These are phyloP conservation scores for Alloteropsis angusta DNA, from an alignment of 202 grass and related monocot genomes.

Conservation along the genomic window DNA sequence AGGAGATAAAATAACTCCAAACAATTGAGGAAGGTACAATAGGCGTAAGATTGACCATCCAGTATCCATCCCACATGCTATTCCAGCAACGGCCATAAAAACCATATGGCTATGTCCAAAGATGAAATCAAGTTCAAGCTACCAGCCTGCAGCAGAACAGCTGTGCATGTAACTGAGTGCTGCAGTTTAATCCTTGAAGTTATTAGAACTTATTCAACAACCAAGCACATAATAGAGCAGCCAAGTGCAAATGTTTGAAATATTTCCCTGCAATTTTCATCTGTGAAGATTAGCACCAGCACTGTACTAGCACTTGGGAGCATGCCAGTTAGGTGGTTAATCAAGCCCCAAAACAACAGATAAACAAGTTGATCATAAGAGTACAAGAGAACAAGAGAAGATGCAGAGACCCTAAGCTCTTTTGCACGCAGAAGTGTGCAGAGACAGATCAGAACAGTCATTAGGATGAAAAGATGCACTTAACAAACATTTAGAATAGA, in stretches of 20 bases:
- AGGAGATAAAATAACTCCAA: not conserved
- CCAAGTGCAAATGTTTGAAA: not conserved
- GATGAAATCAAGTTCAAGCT: not conserved
- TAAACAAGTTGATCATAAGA: not conserved
- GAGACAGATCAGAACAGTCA: not conserved
- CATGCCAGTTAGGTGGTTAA: not conserved
- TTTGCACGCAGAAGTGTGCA: no score
- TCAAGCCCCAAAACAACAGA: not conserved
- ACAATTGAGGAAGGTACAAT: not conserved
- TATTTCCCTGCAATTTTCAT: not conserved
- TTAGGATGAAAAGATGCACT: not conserved
- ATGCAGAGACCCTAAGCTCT: not conserved
- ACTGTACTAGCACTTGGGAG: not conserved
- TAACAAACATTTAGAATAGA: not conserved
- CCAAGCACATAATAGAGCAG: not conserved
- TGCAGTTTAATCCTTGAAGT: not conserved
- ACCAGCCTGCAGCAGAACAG: not conserved
- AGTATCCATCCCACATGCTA: not conserved
- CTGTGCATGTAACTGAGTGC: not conserved
- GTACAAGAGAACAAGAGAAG: not conserved
- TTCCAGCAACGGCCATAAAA: not conserved
- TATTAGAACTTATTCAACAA: not conserved
- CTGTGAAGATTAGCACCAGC: not conserved
- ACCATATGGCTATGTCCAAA: not conserved
- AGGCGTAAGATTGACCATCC: not conserved